These are phyloP conservation scores for Linaria vulgaris DNA, from an alignment of 257 asterid species.

Conservation along the genomic window DNA sequence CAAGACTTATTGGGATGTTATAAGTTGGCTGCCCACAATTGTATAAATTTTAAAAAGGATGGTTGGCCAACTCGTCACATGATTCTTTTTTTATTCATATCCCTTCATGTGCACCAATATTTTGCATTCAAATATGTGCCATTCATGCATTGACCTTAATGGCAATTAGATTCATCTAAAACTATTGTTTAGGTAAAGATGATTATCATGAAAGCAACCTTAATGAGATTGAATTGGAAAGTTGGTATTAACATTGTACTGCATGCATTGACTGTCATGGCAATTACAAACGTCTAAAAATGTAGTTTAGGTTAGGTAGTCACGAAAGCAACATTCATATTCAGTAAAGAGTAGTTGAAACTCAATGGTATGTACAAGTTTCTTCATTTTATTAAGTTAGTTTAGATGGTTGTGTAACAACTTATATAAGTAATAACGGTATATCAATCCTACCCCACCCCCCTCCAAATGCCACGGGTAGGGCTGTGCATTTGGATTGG, in stretches of 20 bases:
- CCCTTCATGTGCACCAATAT: conserved; percentile 22
- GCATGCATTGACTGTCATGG: no score
- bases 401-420: no score
- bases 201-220: conserved; percentile 27
- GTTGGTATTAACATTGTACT: no score
- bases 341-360: no score
- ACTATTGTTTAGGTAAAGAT: conserved; percentile 13
- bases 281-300: conserved; percentile 10
- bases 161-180: conserved; percentile 10
- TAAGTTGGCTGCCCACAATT: not conserved
- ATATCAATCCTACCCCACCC: no score
- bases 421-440: no score
- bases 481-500: no score
- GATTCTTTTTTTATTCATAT: conserved; percentile 16
- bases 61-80: conserved; percentile 36
- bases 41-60: not conserved
- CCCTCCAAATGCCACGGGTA: no score
- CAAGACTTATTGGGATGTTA: not conserved
- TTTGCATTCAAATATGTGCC: not conserved
- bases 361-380: no score
- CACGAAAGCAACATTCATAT: conserved; percentile 27
- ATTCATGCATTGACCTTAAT: conserved; percentile 12
- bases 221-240: no score
- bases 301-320: conserved; percentile 15
- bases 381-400: no score